phyloP scores from a whole-genome alignment of 352 stramenopile species.

The Phytopythium sindhum region DNA sequence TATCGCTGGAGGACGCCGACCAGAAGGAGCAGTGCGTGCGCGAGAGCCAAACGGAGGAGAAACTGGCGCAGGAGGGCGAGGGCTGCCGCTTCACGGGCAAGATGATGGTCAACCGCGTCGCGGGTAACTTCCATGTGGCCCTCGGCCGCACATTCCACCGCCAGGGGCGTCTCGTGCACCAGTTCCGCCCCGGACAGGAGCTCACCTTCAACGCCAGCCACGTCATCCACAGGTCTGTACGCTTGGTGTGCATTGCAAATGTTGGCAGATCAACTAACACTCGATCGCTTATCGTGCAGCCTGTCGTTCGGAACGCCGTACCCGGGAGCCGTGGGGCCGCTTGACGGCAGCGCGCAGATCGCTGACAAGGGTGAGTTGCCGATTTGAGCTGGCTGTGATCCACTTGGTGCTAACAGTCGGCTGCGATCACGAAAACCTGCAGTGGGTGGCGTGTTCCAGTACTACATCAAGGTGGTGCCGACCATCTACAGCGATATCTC shows the following conservation, averaged over 20 bases:
- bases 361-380: constrained; percentile 31
- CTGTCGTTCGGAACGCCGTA: constrained; percentile 70
- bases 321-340: constrained; percentile 28
- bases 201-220: constrained; percentile 79
- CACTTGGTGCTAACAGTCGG: neutral
- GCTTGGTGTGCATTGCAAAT: neutral
- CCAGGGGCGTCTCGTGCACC: constrained; percentile 72
- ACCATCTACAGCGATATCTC: constrained; percentile 83
- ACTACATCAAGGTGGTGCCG: constrained; percentile 87
- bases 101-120: constrained; percentile 85
- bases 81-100: constrained; percentile 76
- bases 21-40: constrained; percentile 76
- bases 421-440: constrained; percentile 1
- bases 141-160: constrained; percentile 80
- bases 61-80: constrained; percentile 71
- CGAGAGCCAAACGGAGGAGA: constrained; percentile 60
- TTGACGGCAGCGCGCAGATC: constrained; percentile 60
- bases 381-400: neutral
- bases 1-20: constrained; percentile 74
- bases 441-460: constrained; percentile 82
- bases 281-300: constrained; percentile 8
- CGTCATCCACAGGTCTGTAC: constrained; percentile 54
- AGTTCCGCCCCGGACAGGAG: constrained; percentile 79
- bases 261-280: neutral
- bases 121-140: constrained; percentile 83